A percentile compares a stretch with the other conserved stretches of the same genome.
phyloP scores from a whole-genome alignment of 805 yeast genomes.

The Cyberlindnera americana region DNA sequence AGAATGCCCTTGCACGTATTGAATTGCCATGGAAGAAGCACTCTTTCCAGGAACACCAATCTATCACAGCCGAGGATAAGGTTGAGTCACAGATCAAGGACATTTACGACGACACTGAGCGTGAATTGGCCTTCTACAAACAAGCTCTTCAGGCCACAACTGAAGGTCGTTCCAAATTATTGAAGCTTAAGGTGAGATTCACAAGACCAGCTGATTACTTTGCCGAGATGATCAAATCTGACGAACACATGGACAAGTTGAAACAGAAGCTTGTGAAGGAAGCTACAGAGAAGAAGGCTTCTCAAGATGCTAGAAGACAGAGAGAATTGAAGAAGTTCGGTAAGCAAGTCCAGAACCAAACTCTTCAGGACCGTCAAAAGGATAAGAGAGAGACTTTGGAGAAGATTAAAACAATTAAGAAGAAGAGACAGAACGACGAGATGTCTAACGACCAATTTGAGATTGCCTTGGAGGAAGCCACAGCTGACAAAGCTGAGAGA shows the following conservation, averaged over 20 bases:
- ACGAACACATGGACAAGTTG: conserved; percentile 95
- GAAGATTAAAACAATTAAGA: conserved; percentile 84
- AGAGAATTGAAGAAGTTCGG: conserved; percentile 95
- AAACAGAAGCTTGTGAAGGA: conserved; percentile 77
- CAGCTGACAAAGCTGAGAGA: conserved; percentile 40
- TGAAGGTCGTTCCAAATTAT: conserved; percentile 61
- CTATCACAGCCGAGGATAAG: conserved; percentile 56
- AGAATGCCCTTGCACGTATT: conserved; percentile 63
- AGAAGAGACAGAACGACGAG: conserved; percentile 78
- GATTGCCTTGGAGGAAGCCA: conserved; percentile 86
- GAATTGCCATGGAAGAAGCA: conserved; percentile 56
- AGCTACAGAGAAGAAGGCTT: conserved; percentile 79
- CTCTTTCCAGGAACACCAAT: conserved; percentile 81
- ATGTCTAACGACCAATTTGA: conserved; percentile 74
- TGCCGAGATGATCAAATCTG: conserved; percentile 98
- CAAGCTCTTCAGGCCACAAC: conserved; percentile 86
- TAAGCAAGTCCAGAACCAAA: conserved; percentile 92
- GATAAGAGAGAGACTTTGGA: conserved; percentile 89
- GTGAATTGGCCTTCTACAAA: conserved; percentile 92
- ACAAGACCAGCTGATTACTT: conserved; percentile 93
- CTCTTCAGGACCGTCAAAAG: conserved; percentile 88
- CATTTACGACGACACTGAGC: conserved; percentile 91
- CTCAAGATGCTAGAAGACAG: conserved; percentile 91
- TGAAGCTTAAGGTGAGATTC: conserved; percentile 77
- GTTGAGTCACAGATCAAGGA: conserved; percentile 72